These are phyloP conservation scores for Camelina hispida DNA, from an alignment of 345 rosid species.

Conservation along the genomic window DNA sequence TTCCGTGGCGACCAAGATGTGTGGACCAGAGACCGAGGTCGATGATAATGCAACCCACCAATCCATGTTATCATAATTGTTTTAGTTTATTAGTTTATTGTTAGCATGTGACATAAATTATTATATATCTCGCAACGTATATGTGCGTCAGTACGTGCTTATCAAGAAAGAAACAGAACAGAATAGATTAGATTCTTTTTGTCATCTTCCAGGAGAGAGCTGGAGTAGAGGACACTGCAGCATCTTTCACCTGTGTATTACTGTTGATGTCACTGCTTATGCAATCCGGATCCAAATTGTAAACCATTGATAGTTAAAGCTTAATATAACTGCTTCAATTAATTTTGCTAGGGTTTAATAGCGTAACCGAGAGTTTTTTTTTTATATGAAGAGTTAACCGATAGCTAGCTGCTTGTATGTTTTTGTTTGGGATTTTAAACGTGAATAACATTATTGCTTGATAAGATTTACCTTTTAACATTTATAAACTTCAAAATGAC, in stretches of 20 bases:
- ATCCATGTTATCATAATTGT: not conserved
- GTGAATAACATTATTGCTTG: constrained; percentile 1
- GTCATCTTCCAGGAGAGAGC: constrained; percentile 25
- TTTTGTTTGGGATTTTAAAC: not conserved
- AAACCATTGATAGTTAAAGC: not conserved
- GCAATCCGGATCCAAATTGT: constrained; percentile 13
- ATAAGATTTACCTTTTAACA: not conserved
- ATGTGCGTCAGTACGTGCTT: not conserved
- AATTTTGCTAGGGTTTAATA: too few relatives aligned
- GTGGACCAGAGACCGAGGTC: constrained; percentile 37
- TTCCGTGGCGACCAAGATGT: constrained; percentile 43
- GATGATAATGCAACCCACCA: constrained; percentile 31
- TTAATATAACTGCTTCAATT: not conserved
- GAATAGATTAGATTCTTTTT: not conserved
- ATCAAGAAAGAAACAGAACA: too few relatives aligned
- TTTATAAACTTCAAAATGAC: too few relatives aligned
- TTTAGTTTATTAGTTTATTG: not conserved
- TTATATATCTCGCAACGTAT: not conserved
- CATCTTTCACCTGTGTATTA: not conserved
- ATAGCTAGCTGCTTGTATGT: not conserved
- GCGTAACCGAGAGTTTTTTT: not conserved
- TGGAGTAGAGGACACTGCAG: not conserved
- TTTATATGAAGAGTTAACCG: not conserved
- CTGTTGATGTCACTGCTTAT: constrained; percentile 41
- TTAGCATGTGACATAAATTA: constrained; percentile 21